These are phyloP conservation scores for Phytomonas sp. DNA, from an alignment of 208 protist species.

Conservation along the genomic window DNA sequence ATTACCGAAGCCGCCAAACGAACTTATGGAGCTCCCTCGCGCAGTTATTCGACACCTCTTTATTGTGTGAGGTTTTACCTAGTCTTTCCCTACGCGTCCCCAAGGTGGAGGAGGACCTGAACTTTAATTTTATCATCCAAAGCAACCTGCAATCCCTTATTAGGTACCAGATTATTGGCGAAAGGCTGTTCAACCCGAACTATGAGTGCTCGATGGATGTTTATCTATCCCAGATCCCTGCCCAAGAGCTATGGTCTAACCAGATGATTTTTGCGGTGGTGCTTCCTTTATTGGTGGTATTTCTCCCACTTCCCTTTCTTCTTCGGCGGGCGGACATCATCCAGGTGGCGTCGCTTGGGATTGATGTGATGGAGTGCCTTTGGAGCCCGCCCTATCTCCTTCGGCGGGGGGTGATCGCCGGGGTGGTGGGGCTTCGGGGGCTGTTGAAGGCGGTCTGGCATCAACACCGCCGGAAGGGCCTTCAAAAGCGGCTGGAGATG, in stretches of 20 bases:
- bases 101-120: slow-evolving; percentile 10
- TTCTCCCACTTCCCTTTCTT: slow-evolving; percentile 40
- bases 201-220: slow-evolving; percentile 30
- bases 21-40: slow-evolving; percentile 48
- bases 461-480: slow-evolving; percentile 9
- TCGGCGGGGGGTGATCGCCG: slow-evolving; percentile 19
- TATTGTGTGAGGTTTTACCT: slow-evolving; percentile 46
- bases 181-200: slow-evolving; percentile 7
- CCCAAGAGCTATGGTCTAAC: slow-evolving; percentile 4
- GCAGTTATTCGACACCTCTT: slow-evolving; percentile 48
- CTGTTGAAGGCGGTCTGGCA: slow-evolving; percentile 16
- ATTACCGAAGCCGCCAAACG: background rate
- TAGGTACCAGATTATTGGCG: slow-evolving; percentile 7
- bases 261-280: slow-evolving; percentile 43
- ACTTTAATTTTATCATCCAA: slow-evolving; percentile 38
- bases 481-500: slow-evolving; percentile 15
- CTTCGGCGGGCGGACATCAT: slow-evolving; percentile 33
- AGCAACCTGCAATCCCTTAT: background rate
- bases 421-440: slow-evolving; percentile 6
- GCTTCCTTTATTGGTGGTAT: slow-evolving; percentile 38
- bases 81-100: slow-evolving; percentile 41
- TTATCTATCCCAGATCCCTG: slow-evolving; percentile 26
- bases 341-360: slow-evolving; percentile 33
- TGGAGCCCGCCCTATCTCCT: slow-evolving; percentile 32
- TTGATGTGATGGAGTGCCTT: slow-evolving; percentile 49